Evolutionary conservation across 805 yeast genomes (phyloP), one percentile per base, ranked within the genome.

Genomic region (Metschnikowia lochheadii): DNA sequence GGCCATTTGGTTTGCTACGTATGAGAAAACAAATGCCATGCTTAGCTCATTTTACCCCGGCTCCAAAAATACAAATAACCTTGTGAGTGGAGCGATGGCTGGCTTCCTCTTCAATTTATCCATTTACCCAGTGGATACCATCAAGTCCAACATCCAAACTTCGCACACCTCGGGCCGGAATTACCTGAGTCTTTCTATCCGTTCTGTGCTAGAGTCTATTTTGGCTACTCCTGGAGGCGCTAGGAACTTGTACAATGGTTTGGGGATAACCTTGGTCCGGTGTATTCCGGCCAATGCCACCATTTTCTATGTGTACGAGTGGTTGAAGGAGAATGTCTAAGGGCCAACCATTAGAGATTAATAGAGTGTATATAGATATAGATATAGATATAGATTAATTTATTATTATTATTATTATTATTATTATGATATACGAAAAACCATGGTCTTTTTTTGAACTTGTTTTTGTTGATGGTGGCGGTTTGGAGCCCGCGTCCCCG

Each of bases 1-100:
- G 1, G 88, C 96, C 3, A 84, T 92, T 1, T 91, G 97, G 97
- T 91, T 91, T 70, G 92, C 96, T 0, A 81, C 94, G 15, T 90
- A 90, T 65, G 96, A 90, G 63, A 68, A 76, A 41, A 69, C 78
- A 6, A 64, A 71, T 18, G 59, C 59, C 1, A 56, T 61, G n/a
- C 69, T 80, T 55, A 73, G 75, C 51, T 37, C 51, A 26, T 46
- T 35, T 8, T 52, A 53, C 34, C 54, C 57, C 31, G 42, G 36
- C 37, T 45, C 50, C 49, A 63, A 38, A 40, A 59, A 80, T 3
- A 62, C 77, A 55, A 88, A 87, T 58, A 65, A 84, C 18, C 69
- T 91, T 56, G 51, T 77, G 1, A 85, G 95, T 51, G 98, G 98
- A 46, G 97, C 96, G 0, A 63, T 78, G 46, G 96, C 97, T 0